Evolutionary conservation across 139 green algal genomes (phyloP).

Genomic region (Picocystis salinarum): DNA sequence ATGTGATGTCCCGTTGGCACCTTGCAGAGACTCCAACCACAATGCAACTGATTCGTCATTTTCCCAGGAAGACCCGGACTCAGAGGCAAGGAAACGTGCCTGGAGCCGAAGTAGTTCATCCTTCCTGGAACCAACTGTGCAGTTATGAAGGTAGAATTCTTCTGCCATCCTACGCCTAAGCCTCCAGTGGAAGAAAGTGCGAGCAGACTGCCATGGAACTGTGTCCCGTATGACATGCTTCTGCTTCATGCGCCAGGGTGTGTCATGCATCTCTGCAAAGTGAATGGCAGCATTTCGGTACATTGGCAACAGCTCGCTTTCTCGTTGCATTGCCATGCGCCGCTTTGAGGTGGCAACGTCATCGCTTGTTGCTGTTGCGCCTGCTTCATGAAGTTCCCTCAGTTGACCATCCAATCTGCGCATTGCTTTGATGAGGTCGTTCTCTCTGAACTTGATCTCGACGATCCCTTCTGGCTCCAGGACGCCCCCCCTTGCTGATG

Average conservation of each 20-base stretch:
- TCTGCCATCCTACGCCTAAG: conserved; percentile 39
- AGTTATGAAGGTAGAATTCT: too few species aligned
- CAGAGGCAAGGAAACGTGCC: too few species aligned
- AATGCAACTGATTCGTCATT: too few species aligned
- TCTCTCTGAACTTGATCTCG: conserved; percentile 90
- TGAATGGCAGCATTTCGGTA: conserved; percentile 46
- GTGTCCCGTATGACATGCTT: conserved; percentile 70
- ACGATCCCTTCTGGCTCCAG: conserved; percentile 92
- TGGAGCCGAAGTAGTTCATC: too few species aligned
- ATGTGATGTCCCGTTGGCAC: too few species aligned
- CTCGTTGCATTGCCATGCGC: conserved; percentile 1
- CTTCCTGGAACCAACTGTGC: too few species aligned
- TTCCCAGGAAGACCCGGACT: too few species aligned
- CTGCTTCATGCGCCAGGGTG: conserved; percentile 70
- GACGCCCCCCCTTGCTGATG: conserved; percentile 53
- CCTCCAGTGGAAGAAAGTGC: conserved; percentile 59
- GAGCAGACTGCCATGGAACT: conserved; percentile 62
- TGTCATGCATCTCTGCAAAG: conserved; percentile 98
- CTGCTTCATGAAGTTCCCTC: conserved; percentile 18
- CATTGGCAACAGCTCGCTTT: conserved; percentile 45
- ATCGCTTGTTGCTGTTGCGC: conserved; percentile 7
- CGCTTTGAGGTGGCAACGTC: neutral
- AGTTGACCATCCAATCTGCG: conserved; percentile 59
- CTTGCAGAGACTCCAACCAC: too few species aligned
- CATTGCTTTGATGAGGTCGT: conserved; percentile 68